A percentile compares a stretch with the other conserved stretches of the same genome.
phyloP scores from a whole-genome alignment of 78 protist species.

The Pirum gemmata region DNA sequence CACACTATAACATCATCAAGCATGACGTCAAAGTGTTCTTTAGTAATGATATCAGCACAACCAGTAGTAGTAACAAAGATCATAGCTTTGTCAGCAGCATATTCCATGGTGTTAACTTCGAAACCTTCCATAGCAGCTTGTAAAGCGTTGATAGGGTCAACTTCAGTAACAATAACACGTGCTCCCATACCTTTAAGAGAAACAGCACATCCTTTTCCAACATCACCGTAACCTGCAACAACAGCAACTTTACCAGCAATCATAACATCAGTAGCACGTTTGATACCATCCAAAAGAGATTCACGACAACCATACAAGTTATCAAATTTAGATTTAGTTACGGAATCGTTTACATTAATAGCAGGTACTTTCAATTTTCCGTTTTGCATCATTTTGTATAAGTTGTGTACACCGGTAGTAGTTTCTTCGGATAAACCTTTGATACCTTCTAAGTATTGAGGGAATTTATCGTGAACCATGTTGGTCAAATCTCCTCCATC shows the following conservation, averaged over 20 bases:
- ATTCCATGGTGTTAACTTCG: constrained; percentile 86
- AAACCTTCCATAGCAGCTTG: constrained; percentile 97
- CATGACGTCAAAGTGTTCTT: constrained; percentile 85
- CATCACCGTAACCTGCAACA: constrained; percentile 97
- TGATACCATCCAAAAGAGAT: constrained; percentile 95
- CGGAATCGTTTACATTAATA: constrained; percentile 98
- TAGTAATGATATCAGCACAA: constrained; percentile 83
- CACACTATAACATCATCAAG: constrained; percentile 94
- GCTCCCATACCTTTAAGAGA: constrained; percentile 84
- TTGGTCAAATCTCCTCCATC: constrained; percentile 99
- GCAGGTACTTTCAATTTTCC: constrained; percentile 91
- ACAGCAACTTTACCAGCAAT: constrained; percentile 91
- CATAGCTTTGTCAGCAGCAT: constrained; percentile 66
- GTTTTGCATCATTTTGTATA: constrained; percentile 76
- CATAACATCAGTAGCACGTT: constrained; percentile 99
- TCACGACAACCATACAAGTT: constrained; percentile 97
- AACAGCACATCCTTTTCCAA: constrained; percentile 96
- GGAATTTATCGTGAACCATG: constrained; percentile 83
- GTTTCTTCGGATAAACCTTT: constrained; percentile 98
- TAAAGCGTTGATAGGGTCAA: constrained; percentile 99
- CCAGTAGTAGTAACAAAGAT: constrained; percentile 98
- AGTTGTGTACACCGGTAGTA: constrained; percentile 98
- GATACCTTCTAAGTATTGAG: constrained; percentile 66
- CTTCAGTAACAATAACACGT: constrained; percentile 89
- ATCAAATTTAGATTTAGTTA: constrained; percentile 98